A percentile compares a stretch with the other conserved stretches of the same genome.
Conservation (phyloP, 1,284 basidiomycete species). For the Leccinum huronense region DNA sequence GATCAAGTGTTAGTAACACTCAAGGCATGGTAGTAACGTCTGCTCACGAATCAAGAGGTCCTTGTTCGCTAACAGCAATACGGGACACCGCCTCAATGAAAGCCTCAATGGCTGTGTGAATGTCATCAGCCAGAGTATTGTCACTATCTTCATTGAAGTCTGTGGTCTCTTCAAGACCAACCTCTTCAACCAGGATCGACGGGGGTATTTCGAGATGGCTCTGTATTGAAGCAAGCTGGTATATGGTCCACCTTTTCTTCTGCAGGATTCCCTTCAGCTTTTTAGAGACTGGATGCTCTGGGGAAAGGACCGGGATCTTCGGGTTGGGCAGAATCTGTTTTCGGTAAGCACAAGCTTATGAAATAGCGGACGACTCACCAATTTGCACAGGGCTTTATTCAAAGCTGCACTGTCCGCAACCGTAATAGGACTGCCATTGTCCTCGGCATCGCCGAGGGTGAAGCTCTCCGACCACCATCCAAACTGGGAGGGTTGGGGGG, state of each 20-base stretch:
- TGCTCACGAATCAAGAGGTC: too few relatives aligned
- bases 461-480: background rate
- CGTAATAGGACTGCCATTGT: background rate
- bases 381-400: background rate
- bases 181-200: background rate
- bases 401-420: background rate
- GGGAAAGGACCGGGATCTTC: background rate
- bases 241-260: background rate
- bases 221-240: background rate
- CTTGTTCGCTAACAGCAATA: too few relatives aligned
- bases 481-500: too few relatives aligned
- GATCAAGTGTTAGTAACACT: too few relatives aligned
- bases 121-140: too few relatives aligned
- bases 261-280: background rate
- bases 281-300: background rate
- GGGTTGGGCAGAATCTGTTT: background rate
- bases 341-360: background rate
- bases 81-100: too few relatives aligned
- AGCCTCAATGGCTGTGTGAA: too few relatives aligned
- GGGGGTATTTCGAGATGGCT: background rate
- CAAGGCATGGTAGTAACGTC: too few relatives aligned
- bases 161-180: background rate
- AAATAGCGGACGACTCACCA: background rate
- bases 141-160: background rate
- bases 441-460: background rate